Evolutionary conservation across 441 rosid genomes (phyloP), one percentile per base, ranked within the genome.

Genomic region (Adansonia rubrostipa): DNA sequence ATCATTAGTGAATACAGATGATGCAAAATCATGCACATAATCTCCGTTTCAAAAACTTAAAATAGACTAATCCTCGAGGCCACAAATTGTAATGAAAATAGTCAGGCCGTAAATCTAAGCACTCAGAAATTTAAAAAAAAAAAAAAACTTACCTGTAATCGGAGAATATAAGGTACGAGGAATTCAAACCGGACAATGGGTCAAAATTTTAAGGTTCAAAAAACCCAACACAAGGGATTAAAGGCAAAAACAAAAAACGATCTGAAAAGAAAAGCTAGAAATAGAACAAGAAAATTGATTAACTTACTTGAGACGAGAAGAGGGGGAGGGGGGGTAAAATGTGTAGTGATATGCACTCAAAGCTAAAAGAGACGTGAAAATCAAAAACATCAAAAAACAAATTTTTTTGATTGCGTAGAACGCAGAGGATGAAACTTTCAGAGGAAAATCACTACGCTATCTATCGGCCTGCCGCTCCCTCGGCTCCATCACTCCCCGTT

Each of bases 21-120:
- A 68, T 69, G 57, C 73, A 69, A 48, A 48, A 51, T 51, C 74
- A 71, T 71, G 9, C 45, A 71, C 40, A 24, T 3, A 71, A 71
- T 71, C 44, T 53, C 44, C 44, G 45, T 24, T 4, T 1, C 42
- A 3, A 51, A 50, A 50, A 62, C 14, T 24, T 5, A 47, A 47
- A 9, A 9, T 47, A 47, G 50, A 47, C 3, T 47, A 1, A 24
- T 58, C 33, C 63, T 19, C 33, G 9, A 58, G 36, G 36, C 36
- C 36, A 33, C 50, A 19, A 62, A 24, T 10, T 24, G 40, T 13
- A 62, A 24, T 9, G 33, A 20, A 22, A 13, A 48, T 14, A 6
- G 10, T 48, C 56, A 2, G 19, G 13, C 58, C 11, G 36, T 50
- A 60, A 70, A 48, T 70, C 58, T 22, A 70, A 70, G 73, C 60